Evolutionary conservation across 768 basidiomycete genomes (phyloP), one percentile per base, ranked within the genome.

Genomic region (Hygrophorus russula): DNA sequence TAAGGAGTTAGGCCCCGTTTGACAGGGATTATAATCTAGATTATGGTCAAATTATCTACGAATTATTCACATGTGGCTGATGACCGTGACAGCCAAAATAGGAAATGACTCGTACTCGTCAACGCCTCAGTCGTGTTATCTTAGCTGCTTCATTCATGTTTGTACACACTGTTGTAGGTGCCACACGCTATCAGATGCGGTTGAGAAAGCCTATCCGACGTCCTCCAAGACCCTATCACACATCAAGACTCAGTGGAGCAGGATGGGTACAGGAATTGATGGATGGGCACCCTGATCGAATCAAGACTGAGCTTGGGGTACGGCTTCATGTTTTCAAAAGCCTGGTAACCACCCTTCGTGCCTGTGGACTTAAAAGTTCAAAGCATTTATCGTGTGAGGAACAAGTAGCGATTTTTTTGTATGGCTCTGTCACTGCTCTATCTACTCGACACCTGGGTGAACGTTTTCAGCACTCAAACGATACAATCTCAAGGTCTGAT

Each of bases 401-500:
- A 46, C 53, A 57, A 30, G 5, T 58, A 19, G 56, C 57, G 3
- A 61, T 59, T 34, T 60, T 61, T 39, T 38, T 61, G 6, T 60
- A 61, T 44, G 49, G 44, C 14, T 54, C 49, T 31, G 53, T 59
- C n/a, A 62, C 55, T n/a, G 56, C 55, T 2, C 20, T 59, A 12
- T 39, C 53, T 7, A 51, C 54, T 39, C 36, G 56, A 1, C 57
- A 59, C 42, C 46, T 60, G 36, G 54, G 46, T n/a, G 57, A 63
- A 34, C 41, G 52, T 2, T 62, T 64, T 40, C 59, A 42, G 13
- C 7, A 7, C 3, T 24, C 24, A 24, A 24, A 24, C 7, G 24
- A 24, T 3, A 24, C 24, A 7, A 24, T 24, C 7, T 24, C 24
- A 3, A 24, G 3, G 24, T 24, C 24, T 24, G 3, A 24, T 24